Evolutionary conservation across 495 filamentous ascomycete genomes (phyloP).

Genomic region (Durotheca rogersii): DNA sequence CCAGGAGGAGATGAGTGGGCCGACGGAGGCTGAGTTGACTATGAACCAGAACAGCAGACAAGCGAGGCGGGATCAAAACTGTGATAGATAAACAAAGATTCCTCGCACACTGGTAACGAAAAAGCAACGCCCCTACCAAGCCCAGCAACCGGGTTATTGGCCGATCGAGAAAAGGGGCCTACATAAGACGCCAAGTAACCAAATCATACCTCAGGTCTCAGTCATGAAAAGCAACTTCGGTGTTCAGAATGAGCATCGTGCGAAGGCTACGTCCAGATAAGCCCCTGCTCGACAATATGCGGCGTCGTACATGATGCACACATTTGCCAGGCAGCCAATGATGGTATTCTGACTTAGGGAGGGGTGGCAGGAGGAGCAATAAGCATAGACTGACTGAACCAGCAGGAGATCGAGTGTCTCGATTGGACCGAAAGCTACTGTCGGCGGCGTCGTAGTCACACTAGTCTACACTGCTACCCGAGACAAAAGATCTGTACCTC

Average conservation of each 20-base stretch:
- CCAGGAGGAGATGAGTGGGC: too few species aligned
- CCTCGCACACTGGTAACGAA: not conserved
- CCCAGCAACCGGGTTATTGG: slow-evolving; percentile 20
- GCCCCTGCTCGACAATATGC: slow-evolving; percentile 22
- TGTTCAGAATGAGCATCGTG: not conserved
- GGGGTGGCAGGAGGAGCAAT: slow-evolving; percentile 11
- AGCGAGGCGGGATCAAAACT: not conserved
- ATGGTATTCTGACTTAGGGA: slow-evolving; percentile 6
- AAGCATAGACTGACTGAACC: slow-evolving; percentile 26
- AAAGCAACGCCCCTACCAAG: slow-evolving; percentile 14
- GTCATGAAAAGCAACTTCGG: slow-evolving; percentile 24
- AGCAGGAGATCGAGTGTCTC: slow-evolving; percentile 23
- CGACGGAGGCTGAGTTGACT: too few species aligned
- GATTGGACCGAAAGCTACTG: slow-evolving; percentile 21
- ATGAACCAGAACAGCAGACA: too few species aligned
- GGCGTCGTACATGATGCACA: slow-evolving; percentile 27
- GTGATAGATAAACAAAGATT: not conserved
- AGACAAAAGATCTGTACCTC: slow-evolving; percentile 32
- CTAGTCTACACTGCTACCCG: slow-evolving; percentile 32
- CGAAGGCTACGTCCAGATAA: slow-evolving; percentile 13
- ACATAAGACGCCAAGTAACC: slow-evolving; percentile 19
- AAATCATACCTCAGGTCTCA: slow-evolving; percentile 18
- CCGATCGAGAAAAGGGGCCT: slow-evolving; percentile 17
- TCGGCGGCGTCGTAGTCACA: slow-evolving; percentile 29
- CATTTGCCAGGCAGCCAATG: slow-evolving; percentile 23